A percentile compares a stretch with the other conserved stretches of the same genome.
These are phyloP conservation scores for Fusarium sp. DNA, from an alignment of 2,329 filamentous ascomycete genomes.

Conservation along the genomic window DNA sequence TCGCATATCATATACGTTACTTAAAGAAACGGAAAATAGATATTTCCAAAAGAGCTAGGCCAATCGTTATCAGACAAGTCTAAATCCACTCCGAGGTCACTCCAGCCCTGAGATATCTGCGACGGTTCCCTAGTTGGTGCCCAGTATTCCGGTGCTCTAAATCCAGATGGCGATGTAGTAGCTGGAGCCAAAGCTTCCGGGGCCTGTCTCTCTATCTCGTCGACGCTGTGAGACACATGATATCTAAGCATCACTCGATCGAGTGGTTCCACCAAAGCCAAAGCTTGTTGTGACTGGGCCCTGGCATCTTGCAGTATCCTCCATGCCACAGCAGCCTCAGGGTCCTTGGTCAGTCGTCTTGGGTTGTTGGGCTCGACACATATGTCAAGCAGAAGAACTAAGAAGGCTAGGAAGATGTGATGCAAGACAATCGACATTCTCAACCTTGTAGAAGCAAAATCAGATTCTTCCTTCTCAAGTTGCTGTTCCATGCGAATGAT, in stretches of 20 bases:
- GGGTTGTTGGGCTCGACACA: slow-evolving; percentile 38
- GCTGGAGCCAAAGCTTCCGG: not conserved
- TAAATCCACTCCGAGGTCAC: too few species aligned
- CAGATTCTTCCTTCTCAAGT: slow-evolving; percentile 40
- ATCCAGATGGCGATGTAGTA: too few species aligned
- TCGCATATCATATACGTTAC: too few species aligned
- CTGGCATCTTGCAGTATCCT: not conserved
- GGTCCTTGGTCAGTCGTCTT: not conserved
- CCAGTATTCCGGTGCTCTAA: too few species aligned
- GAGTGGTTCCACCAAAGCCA: not conserved
- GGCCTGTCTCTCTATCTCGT: not conserved
- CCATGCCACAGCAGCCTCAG: not conserved
- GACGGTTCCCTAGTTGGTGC: too few species aligned
- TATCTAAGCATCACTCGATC: not conserved
- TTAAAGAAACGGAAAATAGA: too few species aligned
- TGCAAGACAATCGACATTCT: slow-evolving; percentile 47
- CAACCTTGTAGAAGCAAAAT: slow-evolving; percentile 44
- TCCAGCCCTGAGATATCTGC: too few species aligned
- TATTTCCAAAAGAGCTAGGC: too few species aligned
- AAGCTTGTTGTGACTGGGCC: not conserved
- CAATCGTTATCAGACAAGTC: too few species aligned
- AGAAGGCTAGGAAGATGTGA: slow-evolving; percentile 49
- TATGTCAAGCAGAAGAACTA: slow-evolving; percentile 49
- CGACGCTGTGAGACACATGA: not conserved
- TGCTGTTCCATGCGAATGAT: slow-evolving; percentile 48